Percentiles rank a stretch among this genome's conserved stretches.
phyloP scores from a whole-genome alignment of 371 early-diverging fungal genomes.

The Zancudomyces culisetae region DNA sequence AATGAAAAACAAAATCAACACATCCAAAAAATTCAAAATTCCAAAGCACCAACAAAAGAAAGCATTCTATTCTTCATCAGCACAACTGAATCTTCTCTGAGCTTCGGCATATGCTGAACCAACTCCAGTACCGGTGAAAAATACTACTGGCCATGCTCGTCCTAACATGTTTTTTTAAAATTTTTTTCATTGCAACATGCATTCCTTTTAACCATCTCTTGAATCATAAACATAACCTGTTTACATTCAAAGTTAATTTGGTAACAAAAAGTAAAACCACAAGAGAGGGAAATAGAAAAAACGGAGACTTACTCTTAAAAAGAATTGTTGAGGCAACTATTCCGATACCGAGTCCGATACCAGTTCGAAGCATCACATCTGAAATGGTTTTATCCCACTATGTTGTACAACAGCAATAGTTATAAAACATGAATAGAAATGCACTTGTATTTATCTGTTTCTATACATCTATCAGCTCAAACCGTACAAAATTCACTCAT shows the following conservation, averaged over 20 bases:
- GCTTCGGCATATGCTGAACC: slow-evolving; percentile 78
- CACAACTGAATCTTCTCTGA: slow-evolving; percentile 31
- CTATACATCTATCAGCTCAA: too few species aligned
- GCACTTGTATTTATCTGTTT: too few species aligned
- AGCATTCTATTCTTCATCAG: too few species aligned
- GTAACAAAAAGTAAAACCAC: background rate
- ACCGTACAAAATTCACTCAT: too few species aligned
- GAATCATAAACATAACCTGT: background rate
- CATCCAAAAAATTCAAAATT: too few species aligned
- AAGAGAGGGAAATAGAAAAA: background rate
- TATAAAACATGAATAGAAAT: too few species aligned
- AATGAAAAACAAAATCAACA: too few species aligned
- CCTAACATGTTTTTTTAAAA: slow-evolving; percentile 26
- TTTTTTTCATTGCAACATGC: background rate
- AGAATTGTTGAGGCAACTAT: slow-evolving; percentile 71
- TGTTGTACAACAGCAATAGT: too few species aligned
- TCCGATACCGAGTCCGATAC: slow-evolving; percentile 70
- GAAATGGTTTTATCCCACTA: slow-evolving; percentile 80
- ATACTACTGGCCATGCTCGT: slow-evolving; percentile 75
- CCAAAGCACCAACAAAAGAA: too few species aligned
- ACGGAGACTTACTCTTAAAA: slow-evolving; percentile 58
- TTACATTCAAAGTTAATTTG: background rate
- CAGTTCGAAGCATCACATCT: slow-evolving; percentile 68
- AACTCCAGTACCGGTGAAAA: slow-evolving; percentile 68
- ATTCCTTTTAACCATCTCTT: background rate